Percentiles rank a stretch among this genome's conserved stretches.
phyloP scores from a whole-genome alignment of 495 filamentous ascomycete species.

The Rusavskia elegans region DNA sequence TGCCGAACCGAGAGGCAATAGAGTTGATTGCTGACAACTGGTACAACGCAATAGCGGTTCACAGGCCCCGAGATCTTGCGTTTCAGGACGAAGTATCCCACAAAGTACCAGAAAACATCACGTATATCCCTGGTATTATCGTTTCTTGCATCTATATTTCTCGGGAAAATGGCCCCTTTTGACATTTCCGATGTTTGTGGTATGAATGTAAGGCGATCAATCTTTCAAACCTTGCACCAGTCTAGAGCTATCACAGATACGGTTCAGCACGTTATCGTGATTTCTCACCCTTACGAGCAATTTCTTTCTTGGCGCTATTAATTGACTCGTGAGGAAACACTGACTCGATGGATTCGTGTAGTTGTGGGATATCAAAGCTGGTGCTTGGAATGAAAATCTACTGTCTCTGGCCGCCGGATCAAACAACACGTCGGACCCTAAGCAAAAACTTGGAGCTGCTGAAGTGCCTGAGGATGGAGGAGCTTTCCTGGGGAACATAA shows the following conservation, averaged over 20 bases:
- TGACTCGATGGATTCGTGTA: no score
- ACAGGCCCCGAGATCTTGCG: conserved; percentile 94
- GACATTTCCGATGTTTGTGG: conserved; percentile 93
- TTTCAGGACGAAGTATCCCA: conserved; percentile 62
- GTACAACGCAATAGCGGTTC: conserved; percentile 50
- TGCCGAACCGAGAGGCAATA: no score
- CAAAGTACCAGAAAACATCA: conserved; percentile 61
- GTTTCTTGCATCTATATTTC: conserved; percentile 82
- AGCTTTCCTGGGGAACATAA: conserved; percentile 55
- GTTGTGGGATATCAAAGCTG: conserved; percentile 72
- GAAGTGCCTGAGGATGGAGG: conserved; percentile 63
- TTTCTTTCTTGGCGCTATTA: no score
- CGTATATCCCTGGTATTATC: conserved; percentile 90
- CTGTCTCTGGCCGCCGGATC: conserved; percentile 61
- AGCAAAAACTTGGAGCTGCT: conserved; percentile 54
- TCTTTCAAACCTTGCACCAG: no score
- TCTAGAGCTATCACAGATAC: no score
- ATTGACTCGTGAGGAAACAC: no score
- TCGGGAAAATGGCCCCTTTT: conserved; percentile 71
- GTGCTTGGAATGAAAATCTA: conserved; percentile 55
- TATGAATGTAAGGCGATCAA: conserved; percentile 43
- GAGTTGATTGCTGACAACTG: background rate
- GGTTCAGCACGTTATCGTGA: no score
- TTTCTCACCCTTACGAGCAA: no score
- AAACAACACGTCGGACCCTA: conserved; percentile 49